A percentile compares a stretch with the other conserved stretches of the same genome.
Evolutionary conservation across 2,329 filamentous ascomycete species (phyloP).

Genomic region (Calonectria honghensis): DNA sequence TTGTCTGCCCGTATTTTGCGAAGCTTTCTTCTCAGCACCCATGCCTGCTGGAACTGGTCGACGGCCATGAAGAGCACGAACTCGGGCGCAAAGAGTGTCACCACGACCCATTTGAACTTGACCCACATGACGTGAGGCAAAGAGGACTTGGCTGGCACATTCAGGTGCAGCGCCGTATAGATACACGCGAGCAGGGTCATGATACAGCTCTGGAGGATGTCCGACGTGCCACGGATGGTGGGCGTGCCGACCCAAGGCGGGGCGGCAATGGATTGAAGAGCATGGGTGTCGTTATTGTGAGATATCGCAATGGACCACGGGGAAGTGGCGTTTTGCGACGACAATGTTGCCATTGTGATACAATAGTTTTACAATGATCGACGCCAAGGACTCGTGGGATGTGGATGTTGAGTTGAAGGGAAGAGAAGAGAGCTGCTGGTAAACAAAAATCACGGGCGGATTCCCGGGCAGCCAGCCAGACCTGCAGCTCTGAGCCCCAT

Average conservation of each 20-base stretch:
- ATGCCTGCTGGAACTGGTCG: not conserved
- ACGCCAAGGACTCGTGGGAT: not conserved
- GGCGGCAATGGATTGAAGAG: slow-evolving; percentile 17
- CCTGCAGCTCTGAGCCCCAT: not conserved
- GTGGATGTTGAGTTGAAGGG: not conserved
- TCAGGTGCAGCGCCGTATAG: slow-evolving; percentile 62
- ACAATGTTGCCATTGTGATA: not conserved
- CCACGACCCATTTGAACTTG: slow-evolving; percentile 57
- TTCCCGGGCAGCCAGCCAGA: not conserved
- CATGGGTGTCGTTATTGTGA: slow-evolving; percentile 1
- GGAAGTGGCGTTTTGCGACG: not conserved
- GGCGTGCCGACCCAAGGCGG: slow-evolving; percentile 40
- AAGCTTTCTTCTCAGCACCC: not conserved
- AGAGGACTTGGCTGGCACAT: slow-evolving; percentile 53
- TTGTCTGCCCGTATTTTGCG: not conserved
- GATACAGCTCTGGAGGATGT: slow-evolving; percentile 60
- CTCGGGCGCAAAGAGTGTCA: slow-evolving; percentile 59
- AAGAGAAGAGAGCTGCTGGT: not conserved
- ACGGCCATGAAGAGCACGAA: slow-evolving; percentile 53
- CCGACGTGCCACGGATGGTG: slow-evolving; percentile 55
- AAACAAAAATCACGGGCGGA: not conserved
- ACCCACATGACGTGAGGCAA: slow-evolving; percentile 28
- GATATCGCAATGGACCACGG: not conserved
- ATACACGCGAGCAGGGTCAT: slow-evolving; percentile 60
- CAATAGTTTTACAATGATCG: not conserved